Evolutionary conservation across 148 eudicot genomes (phyloP), one percentile per base, ranked within the genome.

Genomic region (Suaeda aralocaspica): DNA sequence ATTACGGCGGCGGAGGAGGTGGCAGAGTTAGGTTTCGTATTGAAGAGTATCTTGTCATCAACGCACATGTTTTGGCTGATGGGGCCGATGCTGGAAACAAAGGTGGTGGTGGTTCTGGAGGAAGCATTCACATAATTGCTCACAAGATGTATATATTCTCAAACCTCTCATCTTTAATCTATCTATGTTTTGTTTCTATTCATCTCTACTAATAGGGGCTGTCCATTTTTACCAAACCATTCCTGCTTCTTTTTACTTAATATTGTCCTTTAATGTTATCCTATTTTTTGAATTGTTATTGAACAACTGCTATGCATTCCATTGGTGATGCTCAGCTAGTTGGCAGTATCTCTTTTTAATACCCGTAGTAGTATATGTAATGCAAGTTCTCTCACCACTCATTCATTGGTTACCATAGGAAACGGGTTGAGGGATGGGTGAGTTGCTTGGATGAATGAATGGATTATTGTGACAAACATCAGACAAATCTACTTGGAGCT

Each of bases 81-180:
- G 99, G 99, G 4, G 99, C 88, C 52, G 85, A 84, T 67, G 97
- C 88, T 4, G 91, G 96, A 30, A 66, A 76, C 44, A 85, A 78
- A 71, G 99, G 99, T 4, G 99, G 99, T 46, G 99, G 99, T 73
- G 99, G 99, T 7, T 94, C 99, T 48, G 99, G 99, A 69, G 99
- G 99, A 50, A 94, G 99, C 77, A 77, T 94, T 70, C 88, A 74
- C 78, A 82, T 94, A 80, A 77, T 74, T 72, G 96, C 96, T 51
- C 66, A 75, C 74, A 89, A 81, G 77, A 91, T 94, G 97, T 94
- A 85, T 73, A 62, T 75, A 52, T 71, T 63, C 71, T 30, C 49
- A 26, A 67, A 72, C 53, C 56, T 71, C 24, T 48, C n/a, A n/a
- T n/a, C n/a, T 53, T 34, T 72, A 13, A 21, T 13, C 3, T 42